A percentile compares a stretch with the other conserved stretches of the same genome.
These are phyloP conservation scores for Orbilia ellipsospora DNA, from an alignment of 2,329 filamentous ascomycete genomes.

Conservation along the genomic window DNA sequence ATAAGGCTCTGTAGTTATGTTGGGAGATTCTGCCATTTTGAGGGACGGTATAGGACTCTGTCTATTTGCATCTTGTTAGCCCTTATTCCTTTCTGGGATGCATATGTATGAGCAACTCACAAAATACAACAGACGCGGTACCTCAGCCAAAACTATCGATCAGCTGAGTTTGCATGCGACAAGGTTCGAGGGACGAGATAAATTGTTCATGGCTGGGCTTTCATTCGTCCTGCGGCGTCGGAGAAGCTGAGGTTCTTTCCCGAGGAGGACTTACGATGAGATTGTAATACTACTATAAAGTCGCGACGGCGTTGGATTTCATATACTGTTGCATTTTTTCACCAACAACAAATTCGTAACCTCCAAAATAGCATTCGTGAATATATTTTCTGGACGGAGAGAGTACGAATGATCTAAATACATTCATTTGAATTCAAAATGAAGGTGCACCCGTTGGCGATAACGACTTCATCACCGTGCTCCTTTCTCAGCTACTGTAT, in stretches of 20 bases:
- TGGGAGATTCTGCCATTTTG: conserved; percentile 3
- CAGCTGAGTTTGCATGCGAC: not conserved
- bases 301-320: too few species aligned
- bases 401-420: too few species aligned
- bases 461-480: conserved; percentile 21
- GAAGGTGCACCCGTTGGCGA: conserved; percentile 6
- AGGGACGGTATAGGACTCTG: not conserved
- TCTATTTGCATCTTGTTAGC: not conserved
- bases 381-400: too few species aligned
- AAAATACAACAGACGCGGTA: conserved; percentile 44
- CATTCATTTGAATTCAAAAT: not conserved
- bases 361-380: too few species aligned
- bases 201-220: too few species aligned
- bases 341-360: conserved; percentile 29
- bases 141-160: not conserved
- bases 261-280: too few species aligned
- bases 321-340: conserved; percentile 30
- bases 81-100: not conserved
- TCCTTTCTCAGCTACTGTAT: conserved; percentile 40
- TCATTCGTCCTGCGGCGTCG: too few species aligned
- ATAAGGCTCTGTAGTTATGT: not conserved
- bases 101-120: conserved; percentile 26
- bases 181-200: too few species aligned
- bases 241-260: too few species aligned
- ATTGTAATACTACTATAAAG: too few species aligned